A percentile compares a stretch with the other conserved stretches of the same genome.
phyloP scores from a whole-genome alignment of 345 rosid species.

The Acer yangbiense region DNA sequence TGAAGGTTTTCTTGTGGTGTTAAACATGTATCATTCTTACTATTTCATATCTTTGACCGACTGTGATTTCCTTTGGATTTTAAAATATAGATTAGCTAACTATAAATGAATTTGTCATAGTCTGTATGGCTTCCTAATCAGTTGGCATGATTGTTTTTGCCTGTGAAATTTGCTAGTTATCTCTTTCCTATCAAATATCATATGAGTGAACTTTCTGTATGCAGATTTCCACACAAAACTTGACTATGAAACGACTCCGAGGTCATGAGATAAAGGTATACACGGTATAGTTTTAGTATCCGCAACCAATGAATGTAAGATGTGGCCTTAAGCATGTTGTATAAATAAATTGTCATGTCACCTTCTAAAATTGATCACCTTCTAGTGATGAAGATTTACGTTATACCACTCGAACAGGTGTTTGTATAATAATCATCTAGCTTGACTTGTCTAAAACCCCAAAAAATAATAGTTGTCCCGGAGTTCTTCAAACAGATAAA shows the following conservation, averaged over 20 bases:
- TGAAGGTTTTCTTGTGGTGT: background rate
- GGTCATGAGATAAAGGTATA: constrained; percentile 92
- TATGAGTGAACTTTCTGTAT: constrained; percentile 31
- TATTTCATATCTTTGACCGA: background rate
- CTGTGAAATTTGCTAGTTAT: constrained; percentile 13
- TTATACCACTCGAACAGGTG: too few relatives aligned
- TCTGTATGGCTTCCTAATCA: background rate
- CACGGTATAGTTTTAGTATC: background rate
- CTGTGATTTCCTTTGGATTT: background rate
- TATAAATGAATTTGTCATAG: background rate
- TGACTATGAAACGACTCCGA: constrained; percentile 81
- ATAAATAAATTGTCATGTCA: too few relatives aligned
- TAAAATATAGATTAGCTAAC: too few relatives aligned
- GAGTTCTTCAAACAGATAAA: too few relatives aligned
- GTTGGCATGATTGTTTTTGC: constrained; percentile 6
- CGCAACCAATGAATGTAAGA: background rate
- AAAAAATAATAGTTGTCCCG: too few relatives aligned
- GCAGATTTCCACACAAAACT: constrained; percentile 83
- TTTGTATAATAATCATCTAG: too few relatives aligned
- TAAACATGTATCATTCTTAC: background rate
- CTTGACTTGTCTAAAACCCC: too few relatives aligned
- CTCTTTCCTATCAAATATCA: background rate
- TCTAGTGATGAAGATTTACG: too few relatives aligned
- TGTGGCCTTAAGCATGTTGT: background rate
- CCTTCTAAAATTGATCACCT: too few relatives aligned